Evolutionary conservation across 495 filamentous ascomycete species (phyloP), one percentile per base, ranked within the genome.

Genomic region (Neurospora sp.): DNA sequence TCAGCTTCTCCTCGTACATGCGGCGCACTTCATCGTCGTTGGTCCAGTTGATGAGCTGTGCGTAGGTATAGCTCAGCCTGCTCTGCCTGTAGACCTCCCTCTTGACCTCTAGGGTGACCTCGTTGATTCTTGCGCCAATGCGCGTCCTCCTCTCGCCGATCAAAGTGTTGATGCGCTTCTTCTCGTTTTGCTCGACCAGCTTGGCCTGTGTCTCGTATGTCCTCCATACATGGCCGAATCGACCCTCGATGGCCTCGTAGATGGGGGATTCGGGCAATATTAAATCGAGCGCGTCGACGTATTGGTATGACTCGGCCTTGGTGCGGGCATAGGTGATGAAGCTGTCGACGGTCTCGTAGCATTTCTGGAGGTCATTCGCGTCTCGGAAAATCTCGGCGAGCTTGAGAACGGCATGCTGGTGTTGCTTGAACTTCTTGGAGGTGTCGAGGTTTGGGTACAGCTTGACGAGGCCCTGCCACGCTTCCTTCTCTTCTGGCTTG

Each of bases 391-490:
- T 88, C 39, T 89, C 86, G n/a, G 92, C 92, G 59, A 97, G 85
- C 31, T 86, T 87, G 48, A 95, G 78, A 4, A 88, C 90, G 10
- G 91, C 92, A 39, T 89, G 81, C 71, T 91, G 90, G 78, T 97
- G 97, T 70, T 89, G 84, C 70, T 90, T 89, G 15, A 98, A 83
- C 73, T 91, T 93, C 37, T 85, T 85, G 34, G 83, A 79, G 5
- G 88, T 89, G 77, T 94, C 92, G 73, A 87, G 90, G 77, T 97
- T 92, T 9, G 54, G 54, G 78, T 95, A 97, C 13, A 98, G 78
- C 74, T 88, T 91, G 78, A 96, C 87, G n/a, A 98, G 83, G 7
- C 96, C 96, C 82, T 96, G 92, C 94, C 94, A 98, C 75, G 92
- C 92, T 72, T 93, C 88, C 48, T 86, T 83, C 70, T 89, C 88